Evolutionary conservation across 2,329 filamentous ascomycete genomes (phyloP).

Genomic region (Lecanicillium sp.): DNA sequence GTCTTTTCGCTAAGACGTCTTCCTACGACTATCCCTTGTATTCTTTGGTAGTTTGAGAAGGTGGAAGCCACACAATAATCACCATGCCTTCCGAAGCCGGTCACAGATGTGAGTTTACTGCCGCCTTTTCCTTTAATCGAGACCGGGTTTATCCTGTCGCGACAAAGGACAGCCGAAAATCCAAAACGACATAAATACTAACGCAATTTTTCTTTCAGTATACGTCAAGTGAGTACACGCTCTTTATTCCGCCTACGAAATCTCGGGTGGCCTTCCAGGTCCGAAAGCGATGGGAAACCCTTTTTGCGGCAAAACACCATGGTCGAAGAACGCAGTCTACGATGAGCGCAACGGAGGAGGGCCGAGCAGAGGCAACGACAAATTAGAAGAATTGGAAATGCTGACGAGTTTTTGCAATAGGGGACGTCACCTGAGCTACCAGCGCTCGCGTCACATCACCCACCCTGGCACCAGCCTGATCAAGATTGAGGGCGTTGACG

Average conservation of each 20-base stretch:
- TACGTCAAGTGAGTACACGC: slow-evolving; percentile 74
- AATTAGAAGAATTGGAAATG: slow-evolving; percentile 10
- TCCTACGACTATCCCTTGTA: slow-evolving; percentile 30
- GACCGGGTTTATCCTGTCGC: background rate
- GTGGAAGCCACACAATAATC: slow-evolving; percentile 42
- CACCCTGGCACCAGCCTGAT: slow-evolving; percentile 89
- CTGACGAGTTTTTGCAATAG: slow-evolving; percentile 34
- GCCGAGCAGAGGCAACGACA: too few relatives aligned
- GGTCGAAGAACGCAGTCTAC: too few relatives aligned
- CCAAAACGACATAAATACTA: background rate
- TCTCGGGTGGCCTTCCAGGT: too few relatives aligned
- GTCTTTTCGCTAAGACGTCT: slow-evolving; percentile 39
- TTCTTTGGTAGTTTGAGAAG: slow-evolving; percentile 39
- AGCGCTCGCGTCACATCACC: slow-evolving; percentile 87
- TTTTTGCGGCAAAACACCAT: too few relatives aligned
- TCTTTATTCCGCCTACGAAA: too few relatives aligned
- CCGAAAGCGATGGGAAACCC: too few relatives aligned
- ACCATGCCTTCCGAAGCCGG: slow-evolving; percentile 85
- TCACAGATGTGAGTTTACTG: slow-evolving; percentile 88
- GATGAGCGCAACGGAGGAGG: too few relatives aligned
- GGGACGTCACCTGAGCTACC: slow-evolving; percentile 97
- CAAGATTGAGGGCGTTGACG: slow-evolving; percentile 97
- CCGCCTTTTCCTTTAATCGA: background rate
- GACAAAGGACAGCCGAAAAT: too few relatives aligned
- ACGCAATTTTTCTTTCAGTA: slow-evolving; percentile 40